Conservation (phyloP, 1,284 basidiomycete genomes). For the Coriolopsis trogii region DNA sequence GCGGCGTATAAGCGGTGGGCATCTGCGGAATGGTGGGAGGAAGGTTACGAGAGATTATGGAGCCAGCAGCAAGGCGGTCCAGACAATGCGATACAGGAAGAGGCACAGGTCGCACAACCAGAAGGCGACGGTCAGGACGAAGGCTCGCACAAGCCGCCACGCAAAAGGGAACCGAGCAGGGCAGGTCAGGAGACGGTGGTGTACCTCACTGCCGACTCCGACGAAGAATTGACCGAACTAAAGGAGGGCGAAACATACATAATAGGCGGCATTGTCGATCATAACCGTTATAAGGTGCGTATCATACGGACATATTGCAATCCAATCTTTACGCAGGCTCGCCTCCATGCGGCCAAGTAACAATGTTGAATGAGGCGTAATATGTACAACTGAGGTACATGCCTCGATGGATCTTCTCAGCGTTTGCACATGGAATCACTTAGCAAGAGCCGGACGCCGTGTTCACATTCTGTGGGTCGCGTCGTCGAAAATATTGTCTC, state of each 20-base stretch:
- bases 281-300: slow-evolving; percentile 92
- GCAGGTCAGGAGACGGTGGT: slow-evolving; percentile 56
- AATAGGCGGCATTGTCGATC: slow-evolving; percentile 96
- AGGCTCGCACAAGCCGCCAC: background rate
- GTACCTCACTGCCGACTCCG: slow-evolving; percentile 95
- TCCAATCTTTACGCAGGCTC: too few relatives aligned
- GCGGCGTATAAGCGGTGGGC: slow-evolving; percentile 81
- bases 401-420: too few relatives aligned
- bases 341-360: too few relatives aligned
- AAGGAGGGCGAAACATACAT: slow-evolving; percentile 89
- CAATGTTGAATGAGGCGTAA: too few relatives aligned
- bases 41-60: slow-evolving; percentile 75
- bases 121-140: background rate
- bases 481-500: too few relatives aligned
- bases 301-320: too few relatives aligned
- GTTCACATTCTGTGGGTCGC: too few relatives aligned
- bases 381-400: too few relatives aligned
- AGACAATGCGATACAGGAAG: slow-evolving; percentile 8
- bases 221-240: slow-evolving; percentile 81
- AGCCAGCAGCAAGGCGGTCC: slow-evolving; percentile 26
- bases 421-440: too few relatives aligned
- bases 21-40: slow-evolving; percentile 80
- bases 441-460: too few relatives aligned
- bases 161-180: slow-evolving; percentile 24
- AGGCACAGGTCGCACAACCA: background rate